phyloP scores from a whole-genome alignment of 1,284 basidiomycete genomes.

The Tilletia caries region DNA sequence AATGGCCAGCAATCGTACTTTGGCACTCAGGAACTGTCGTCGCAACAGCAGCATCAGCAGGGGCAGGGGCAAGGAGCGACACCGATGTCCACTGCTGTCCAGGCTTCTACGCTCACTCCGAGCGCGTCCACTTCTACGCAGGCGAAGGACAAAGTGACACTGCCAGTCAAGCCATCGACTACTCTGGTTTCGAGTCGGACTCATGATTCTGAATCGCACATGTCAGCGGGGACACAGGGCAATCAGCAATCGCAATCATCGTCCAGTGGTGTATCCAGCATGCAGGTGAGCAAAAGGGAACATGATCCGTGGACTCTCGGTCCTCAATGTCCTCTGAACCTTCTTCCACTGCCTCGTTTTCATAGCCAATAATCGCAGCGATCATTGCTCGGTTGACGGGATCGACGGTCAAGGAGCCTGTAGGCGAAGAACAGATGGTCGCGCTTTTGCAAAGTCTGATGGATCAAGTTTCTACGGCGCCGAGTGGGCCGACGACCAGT shows the following conservation, averaged over 20 bases:
- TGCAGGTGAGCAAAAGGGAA: constrained; percentile 6
- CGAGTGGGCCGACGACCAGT: too few relatives aligned
- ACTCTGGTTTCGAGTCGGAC: too few relatives aligned
- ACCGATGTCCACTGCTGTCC: background rate
- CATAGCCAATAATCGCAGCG: background rate
- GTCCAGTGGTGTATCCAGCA: background rate
- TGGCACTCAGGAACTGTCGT: too few relatives aligned
- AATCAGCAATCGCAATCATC: too few relatives aligned
- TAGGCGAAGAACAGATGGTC: background rate
- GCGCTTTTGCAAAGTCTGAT: background rate
- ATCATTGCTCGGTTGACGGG: background rate
- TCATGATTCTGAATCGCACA: too few relatives aligned
- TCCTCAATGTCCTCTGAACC: background rate
- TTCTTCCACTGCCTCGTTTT: background rate
- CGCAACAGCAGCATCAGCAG: background rate
- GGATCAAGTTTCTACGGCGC: background rate
- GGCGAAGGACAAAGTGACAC: too few relatives aligned
- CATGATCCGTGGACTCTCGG: too few relatives aligned
- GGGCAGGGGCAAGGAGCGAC: background rate
- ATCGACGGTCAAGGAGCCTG: background rate
- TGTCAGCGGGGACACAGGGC: too few relatives aligned
- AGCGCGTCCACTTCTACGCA: too few relatives aligned
- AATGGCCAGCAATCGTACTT: too few relatives aligned
- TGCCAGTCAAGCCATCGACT: too few relatives aligned
- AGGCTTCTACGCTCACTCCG: background rate